phyloP scores from a whole-genome alignment of 495 filamentous ascomycete species.

The Talaromyces stipitatus region DNA sequence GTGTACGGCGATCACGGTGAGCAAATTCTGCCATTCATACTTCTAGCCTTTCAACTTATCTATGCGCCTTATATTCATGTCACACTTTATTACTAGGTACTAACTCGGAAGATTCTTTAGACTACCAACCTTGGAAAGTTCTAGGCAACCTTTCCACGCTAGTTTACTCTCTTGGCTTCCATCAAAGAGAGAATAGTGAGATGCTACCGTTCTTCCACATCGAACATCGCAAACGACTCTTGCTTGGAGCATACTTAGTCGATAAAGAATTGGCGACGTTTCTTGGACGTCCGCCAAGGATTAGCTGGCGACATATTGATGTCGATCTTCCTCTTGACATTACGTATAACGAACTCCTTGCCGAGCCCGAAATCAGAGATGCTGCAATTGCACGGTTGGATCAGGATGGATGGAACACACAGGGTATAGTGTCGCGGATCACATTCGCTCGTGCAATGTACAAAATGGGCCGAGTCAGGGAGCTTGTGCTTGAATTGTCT shows the following conservation, averaged over 20 bases:
- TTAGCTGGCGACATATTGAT: slow-evolving; percentile 34
- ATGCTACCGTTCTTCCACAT: slow-evolving; percentile 30
- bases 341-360: slow-evolving; percentile 30
- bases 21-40: not conserved
- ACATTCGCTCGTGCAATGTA: slow-evolving; percentile 30
- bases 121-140: slow-evolving; percentile 10
- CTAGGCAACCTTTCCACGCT: slow-evolving; percentile 10
- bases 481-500: slow-evolving; percentile 49
- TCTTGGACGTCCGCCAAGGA: slow-evolving; percentile 37
- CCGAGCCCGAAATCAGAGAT: slow-evolving; percentile 27
- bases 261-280: slow-evolving; percentile 38
- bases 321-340: slow-evolving; percentile 43
- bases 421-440: slow-evolving; percentile 22
- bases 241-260: slow-evolving; percentile 28
- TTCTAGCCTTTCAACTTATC: slow-evolving; percentile 28
- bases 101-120: not conserved
- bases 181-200: slow-evolving; percentile 21
- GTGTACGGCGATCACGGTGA: slow-evolving; percentile 21
- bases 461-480: slow-evolving; percentile 35
- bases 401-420: slow-evolving; percentile 41
- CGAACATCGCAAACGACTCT: slow-evolving; percentile 32
- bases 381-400: slow-evolving; percentile 30
- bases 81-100: not conserved
- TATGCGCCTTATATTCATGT: slow-evolving; percentile 30
- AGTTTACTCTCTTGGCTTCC: slow-evolving; percentile 36